phyloP scores from a whole-genome alignment of 768 basidiomycete species.

The Rossbeevera mucosa region DNA sequence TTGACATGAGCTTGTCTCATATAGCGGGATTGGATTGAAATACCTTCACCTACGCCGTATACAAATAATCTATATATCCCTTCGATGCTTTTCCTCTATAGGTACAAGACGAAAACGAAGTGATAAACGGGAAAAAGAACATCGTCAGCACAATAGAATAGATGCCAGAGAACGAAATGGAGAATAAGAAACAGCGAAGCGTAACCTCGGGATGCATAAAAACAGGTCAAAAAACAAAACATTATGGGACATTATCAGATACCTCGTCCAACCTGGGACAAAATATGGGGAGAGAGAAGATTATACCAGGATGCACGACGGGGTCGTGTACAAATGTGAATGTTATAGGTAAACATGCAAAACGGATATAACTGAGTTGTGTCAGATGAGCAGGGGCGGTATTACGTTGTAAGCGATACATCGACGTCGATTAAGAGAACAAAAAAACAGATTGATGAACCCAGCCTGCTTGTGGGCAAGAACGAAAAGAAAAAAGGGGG shows the following conservation, averaged over 20 bases:
- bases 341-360: constrained; percentile 18
- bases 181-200: background rate
- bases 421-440: background rate
- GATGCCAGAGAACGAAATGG: background rate
- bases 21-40: background rate
- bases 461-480: constrained; percentile 17
- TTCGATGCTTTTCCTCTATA: background rate
- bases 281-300: background rate
- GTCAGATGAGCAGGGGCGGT: constrained; percentile 2
- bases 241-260: constrained; percentile 4
- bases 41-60: background rate
- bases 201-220: background rate
- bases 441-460: constrained; percentile 1
- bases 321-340: constrained; percentile 10
- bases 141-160: background rate
- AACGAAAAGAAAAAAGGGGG: background rate
- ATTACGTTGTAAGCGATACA: constrained; percentile 12
- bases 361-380: constrained; percentile 4
- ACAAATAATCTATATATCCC: background rate
- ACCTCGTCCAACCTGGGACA: background rate
- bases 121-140: background rate
- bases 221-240: background rate
- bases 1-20: background rate
- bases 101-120: constrained; percentile 5
- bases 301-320: constrained; percentile 1